Percentiles rank a stretch among this genome's conserved stretches.
These are phyloP conservation scores for Cylindrotheca fusiformis DNA, from an alignment of 108 stramenopile genomes.

Conservation along the genomic window DNA sequence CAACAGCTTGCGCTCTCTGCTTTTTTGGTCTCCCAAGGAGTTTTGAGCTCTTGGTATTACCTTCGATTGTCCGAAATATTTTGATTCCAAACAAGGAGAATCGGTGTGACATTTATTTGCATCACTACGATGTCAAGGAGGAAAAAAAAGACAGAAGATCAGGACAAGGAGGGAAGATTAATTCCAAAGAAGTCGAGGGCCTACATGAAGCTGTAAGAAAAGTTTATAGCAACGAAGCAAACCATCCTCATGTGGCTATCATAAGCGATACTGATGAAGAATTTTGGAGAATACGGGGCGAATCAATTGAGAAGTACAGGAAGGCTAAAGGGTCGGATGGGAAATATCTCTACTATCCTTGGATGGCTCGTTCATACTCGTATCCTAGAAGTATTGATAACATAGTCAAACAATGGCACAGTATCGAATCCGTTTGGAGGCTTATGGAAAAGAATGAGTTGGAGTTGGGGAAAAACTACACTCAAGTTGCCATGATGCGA, in stretches of 20 bases:
- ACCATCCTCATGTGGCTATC: slow-evolving; percentile 24
- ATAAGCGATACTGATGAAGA: slow-evolving; percentile 36
- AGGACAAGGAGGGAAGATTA: slow-evolving; percentile 14
- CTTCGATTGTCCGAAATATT: slow-evolving; percentile 26
- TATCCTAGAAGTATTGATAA: slow-evolving; percentile 14
- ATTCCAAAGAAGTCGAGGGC: neutral
- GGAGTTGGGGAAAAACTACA: slow-evolving; percentile 6
- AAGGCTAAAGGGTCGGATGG: slow-evolving; percentile 11
- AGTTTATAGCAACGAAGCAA: neutral
- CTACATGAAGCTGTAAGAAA: neutral
- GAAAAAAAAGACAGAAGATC: slow-evolving; percentile 8
- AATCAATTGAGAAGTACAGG: slow-evolving; percentile 23
- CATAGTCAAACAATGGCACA: slow-evolving; percentile 34
- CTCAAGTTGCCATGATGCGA: slow-evolving; percentile 34
- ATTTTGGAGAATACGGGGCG: slow-evolving; percentile 23
- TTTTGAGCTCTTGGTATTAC: slow-evolving; percentile 29
- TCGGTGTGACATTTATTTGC: slow-evolving; percentile 33
- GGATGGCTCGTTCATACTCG: slow-evolving; percentile 1
- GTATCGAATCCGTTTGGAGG: slow-evolving; percentile 16
- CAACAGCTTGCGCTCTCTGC: slow-evolving; percentile 20
- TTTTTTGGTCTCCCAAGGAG: slow-evolving; percentile 30
- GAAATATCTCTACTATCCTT: slow-evolving; percentile 11
- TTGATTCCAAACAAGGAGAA: slow-evolving; percentile 22
- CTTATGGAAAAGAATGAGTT: slow-evolving; percentile 12
- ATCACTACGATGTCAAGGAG: slow-evolving; percentile 15